A percentile compares a stretch with the other conserved stretches of the same genome.
Conservation (phyloP, 768 basidiomycete species). For the Podaxis carcinomalis region DNA sequence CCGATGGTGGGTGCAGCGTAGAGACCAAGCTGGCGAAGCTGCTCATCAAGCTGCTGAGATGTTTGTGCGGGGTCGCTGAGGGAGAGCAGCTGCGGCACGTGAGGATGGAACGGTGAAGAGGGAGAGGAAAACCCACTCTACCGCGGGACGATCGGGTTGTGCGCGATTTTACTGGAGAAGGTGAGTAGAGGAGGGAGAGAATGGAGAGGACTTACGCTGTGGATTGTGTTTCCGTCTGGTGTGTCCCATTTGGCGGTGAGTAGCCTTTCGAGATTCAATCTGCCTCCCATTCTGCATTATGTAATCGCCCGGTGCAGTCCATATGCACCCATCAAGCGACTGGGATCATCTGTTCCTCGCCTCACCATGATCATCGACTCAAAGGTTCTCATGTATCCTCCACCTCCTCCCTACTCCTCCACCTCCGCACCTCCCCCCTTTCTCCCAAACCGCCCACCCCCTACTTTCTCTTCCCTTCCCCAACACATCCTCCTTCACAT, state of each 20-base stretch:
- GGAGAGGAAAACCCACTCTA: constrained; percentile 13
- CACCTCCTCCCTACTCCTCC: constrained; percentile 24
- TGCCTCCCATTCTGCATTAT: background rate
- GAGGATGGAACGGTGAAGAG: constrained; percentile 1
- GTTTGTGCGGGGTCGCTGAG: constrained; percentile 61
- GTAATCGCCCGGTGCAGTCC: background rate
- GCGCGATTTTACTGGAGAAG: constrained; percentile 46
- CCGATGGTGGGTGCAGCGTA: constrained; percentile 87
- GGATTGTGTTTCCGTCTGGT: background rate
- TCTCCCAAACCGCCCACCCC: constrained; percentile 9
- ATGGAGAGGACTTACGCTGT: constrained; percentile 25
- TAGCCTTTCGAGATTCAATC: background rate
- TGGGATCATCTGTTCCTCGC: background rate
- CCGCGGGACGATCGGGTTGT: constrained; percentile 55
- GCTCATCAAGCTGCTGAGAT: constrained; percentile 60
- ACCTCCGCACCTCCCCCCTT: constrained; percentile 15
- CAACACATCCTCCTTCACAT: constrained; percentile 66
- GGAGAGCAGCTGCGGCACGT: constrained; percentile 22
- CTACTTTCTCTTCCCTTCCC: constrained; percentile 34
- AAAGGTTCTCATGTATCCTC: constrained; percentile 27
- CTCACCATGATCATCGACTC: constrained; percentile 35
- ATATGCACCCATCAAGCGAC: background rate
- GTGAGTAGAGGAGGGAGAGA: constrained; percentile 14
- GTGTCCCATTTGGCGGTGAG: constrained; percentile 2
- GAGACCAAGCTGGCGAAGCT: constrained; percentile 74